phyloP scores from a whole-genome alignment of 352 stramenopile species.

The Pythium apleroticum region DNA sequence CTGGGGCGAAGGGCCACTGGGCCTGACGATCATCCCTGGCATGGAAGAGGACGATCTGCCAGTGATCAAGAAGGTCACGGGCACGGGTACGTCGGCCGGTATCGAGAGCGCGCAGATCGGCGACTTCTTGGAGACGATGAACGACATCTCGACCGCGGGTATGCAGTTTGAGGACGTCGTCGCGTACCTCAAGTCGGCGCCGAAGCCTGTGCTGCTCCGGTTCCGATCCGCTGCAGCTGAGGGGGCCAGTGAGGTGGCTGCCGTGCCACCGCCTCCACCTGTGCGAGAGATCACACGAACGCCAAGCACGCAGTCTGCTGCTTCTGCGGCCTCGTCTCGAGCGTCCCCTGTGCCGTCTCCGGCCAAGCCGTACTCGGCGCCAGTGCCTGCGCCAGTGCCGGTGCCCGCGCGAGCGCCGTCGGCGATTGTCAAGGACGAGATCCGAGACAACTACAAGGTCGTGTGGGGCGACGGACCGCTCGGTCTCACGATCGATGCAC shows the following conservation, averaged over 20 bases:
- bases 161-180: constrained; percentile 87
- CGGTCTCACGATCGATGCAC: constrained; percentile 81
- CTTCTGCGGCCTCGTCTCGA: not conserved
- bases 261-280: constrained; percentile 7
- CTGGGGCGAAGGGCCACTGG: constrained; percentile 78
- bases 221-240: constrained; percentile 58
- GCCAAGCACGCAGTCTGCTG: constrained; percentile 8
- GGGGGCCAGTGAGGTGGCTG: constrained; percentile 23
- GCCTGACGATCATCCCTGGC: constrained; percentile 84
- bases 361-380: constrained; percentile 26
- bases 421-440: constrained; percentile 26
- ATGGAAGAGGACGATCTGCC: constrained; percentile 75
- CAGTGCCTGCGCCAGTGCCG: constrained; percentile 4
- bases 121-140: constrained; percentile 83
- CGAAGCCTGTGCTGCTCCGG: constrained; percentile 71
- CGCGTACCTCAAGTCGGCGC: constrained; percentile 74
- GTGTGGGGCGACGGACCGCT: constrained; percentile 76
- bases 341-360: constrained; percentile 22
- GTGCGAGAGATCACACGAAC: constrained; percentile 18
- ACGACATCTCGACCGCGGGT: constrained; percentile 55
- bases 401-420: constrained; percentile 16
- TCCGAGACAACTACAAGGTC: constrained; percentile 69
- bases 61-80: constrained; percentile 88
- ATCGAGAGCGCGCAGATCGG: constrained; percentile 84
- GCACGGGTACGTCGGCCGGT: constrained; percentile 71